A percentile compares a stretch with the other conserved stretches of the same genome.
These are phyloP conservation scores for Penicillium argentinense DNA, from an alignment of 495 filamentous ascomycete genomes.

Conservation along the genomic window DNA sequence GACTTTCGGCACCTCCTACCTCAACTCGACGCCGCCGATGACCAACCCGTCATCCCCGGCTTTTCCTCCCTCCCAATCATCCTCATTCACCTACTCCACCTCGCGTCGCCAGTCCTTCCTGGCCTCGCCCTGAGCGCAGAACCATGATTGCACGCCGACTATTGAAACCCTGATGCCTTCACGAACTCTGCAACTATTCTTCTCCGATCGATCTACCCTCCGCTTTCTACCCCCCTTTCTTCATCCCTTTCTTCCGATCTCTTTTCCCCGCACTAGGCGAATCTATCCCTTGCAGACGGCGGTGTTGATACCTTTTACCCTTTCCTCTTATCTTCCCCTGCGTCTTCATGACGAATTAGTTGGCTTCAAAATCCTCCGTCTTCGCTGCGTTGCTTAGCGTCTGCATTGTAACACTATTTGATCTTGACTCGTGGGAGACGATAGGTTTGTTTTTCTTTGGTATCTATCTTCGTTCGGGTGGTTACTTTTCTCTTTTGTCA, in stretches of 20 bases:
- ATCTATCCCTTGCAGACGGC: slow-evolving; percentile 22
- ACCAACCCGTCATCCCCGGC: slow-evolving; percentile 44
- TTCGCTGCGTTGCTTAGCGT: slow-evolving; percentile 24
- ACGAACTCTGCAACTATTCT: slow-evolving; percentile 11
- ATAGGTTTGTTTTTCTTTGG: slow-evolving; percentile 9
- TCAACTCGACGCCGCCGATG: slow-evolving; percentile 35
- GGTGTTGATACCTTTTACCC: slow-evolving; percentile 1
- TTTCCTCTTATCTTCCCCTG: slow-evolving; percentile 6
- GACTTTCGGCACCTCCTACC: slow-evolving; percentile 30
- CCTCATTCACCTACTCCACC: slow-evolving; percentile 29
- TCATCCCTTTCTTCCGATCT: background rate
- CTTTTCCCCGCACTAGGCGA: slow-evolving; percentile 8
- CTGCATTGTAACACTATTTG: slow-evolving; percentile 30
- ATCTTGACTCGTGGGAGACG: slow-evolving; percentile 15
- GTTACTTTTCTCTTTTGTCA: slow-evolving; percentile 16
- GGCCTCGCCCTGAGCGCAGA: slow-evolving; percentile 26
- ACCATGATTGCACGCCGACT: slow-evolving; percentile 12
- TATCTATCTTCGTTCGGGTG: slow-evolving; percentile 5
- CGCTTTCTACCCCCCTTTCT: background rate
- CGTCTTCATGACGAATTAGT: slow-evolving; percentile 2
- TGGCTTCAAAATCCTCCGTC: slow-evolving; percentile 2
- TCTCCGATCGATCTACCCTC: background rate
- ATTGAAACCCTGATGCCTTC: slow-evolving; percentile 24
- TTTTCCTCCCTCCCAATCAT: slow-evolving; percentile 28
- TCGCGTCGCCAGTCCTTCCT: slow-evolving; percentile 36